Conservation (phyloP, 306 rosid genomes). For the Arachis hypogaea region DNA sequence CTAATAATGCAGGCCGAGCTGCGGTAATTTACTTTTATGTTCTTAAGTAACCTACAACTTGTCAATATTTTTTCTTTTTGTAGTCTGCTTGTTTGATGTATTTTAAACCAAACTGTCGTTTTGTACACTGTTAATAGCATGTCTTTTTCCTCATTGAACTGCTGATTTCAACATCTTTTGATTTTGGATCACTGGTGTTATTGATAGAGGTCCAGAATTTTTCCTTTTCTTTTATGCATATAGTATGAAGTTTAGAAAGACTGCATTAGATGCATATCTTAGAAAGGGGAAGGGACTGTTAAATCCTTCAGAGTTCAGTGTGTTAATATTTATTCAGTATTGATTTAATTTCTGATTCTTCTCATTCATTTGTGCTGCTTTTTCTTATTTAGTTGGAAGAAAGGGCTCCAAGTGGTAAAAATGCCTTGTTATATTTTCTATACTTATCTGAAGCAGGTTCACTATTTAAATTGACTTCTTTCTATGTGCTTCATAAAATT, state of each 20-base stretch:
- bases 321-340: conserved; percentile 9
- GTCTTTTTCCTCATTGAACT: conserved; percentile 13
- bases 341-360: conserved; percentile 39
- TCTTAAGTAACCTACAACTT: neutral
- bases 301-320: conserved; percentile 5
- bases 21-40: conserved; percentile 59
- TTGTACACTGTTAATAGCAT: neutral
- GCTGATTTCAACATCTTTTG: conserved; percentile 7
- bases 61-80: neutral
- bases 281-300: conserved; percentile 6
- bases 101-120: conserved; percentile 15
- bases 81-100: conserved; percentile 7
- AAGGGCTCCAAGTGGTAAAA: conserved; percentile 41
- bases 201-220: conserved; percentile 3
- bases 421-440: conserved; percentile 30
- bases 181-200: conserved; percentile 19
- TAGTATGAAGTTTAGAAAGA: conserved; percentile 18
- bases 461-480: conserved; percentile 35
- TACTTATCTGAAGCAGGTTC: conserved; percentile 14
- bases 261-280: conserved; percentile 2
- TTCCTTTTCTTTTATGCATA: conserved; percentile 5
- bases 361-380: conserved; percentile 35
- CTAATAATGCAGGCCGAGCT: conserved; percentile 87
- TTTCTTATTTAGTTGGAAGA: conserved; percentile 38
- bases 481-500: conserved; percentile 32